Base-by-base conservation (phyloP, 2,329 filamentous ascomycete species). In the Pestalotiopsis sp. region DNA sequence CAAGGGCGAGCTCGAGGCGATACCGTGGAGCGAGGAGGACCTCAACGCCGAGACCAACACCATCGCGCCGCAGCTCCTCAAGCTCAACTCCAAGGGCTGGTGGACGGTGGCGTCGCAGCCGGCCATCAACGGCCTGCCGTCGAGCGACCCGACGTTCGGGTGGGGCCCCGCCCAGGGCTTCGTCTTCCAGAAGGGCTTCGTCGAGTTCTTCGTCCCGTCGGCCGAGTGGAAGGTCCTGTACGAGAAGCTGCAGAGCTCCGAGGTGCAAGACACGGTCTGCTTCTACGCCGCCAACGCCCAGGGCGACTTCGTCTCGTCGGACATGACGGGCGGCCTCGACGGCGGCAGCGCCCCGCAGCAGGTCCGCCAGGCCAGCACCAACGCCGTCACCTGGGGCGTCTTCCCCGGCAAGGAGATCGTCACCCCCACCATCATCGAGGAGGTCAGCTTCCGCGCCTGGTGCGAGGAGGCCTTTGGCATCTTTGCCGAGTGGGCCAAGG, bases 101-200 rank as follows among this genome's bases (percentile, higher is more conserved):
- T 98, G 94, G 94, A 98, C 94, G 2, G 91, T 99, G 3, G 96
- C 96, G 3, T 97, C 93, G 3, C 96, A 99, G 77, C 96, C 96
- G 3, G 93, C 95, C 17, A 94, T 98, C 67, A 97, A 98, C 77
- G 94, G 94, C 56, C 81, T 94, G 22, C 87, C 87, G 44, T 97
- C 92, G 35, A 88, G 86, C 61, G 89, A 99, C 77, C 81, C 86
- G 3, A 88, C 93, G 22, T 97, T 97, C 74, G 96, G 96, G 70
- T 99, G 96, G 96, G 96, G 96, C 1, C 96, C 96, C 0, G 88
- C 87, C 63, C 91, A 94, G 74, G 96, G 96, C 20, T 98, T 97
- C 78, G 94, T 98, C 61, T 99, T 98, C 83, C 96, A 99, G 77
- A 99, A 98, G 81, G 92, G 95, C 0, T 99, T 99, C 79, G 94